Evolutionary conservation across 2,329 filamentous ascomycete species (phyloP).

Genomic region (Trichoderma sp.): DNA sequence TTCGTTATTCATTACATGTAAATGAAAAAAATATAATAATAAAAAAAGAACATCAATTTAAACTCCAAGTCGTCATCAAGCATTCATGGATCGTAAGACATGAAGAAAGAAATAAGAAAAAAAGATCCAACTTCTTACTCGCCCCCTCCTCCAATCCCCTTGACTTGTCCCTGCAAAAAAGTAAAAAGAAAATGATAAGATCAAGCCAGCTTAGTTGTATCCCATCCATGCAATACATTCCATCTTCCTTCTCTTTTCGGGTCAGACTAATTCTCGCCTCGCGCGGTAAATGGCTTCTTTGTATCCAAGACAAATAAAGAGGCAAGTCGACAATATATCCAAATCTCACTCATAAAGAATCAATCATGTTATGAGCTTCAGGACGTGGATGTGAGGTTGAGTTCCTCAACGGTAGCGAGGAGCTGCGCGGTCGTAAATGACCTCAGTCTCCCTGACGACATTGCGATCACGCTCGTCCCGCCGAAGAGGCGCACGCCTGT

Average conservation of each 20-base stretch:
- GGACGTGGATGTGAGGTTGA: background rate
- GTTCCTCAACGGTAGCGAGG: conserved; percentile 27
- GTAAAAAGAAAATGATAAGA: background rate
- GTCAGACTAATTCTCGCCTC: background rate
- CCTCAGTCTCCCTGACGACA: conserved; percentile 61
- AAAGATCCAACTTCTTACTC: background rate
- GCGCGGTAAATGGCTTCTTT: background rate
- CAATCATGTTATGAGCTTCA: background rate
- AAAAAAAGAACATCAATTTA: conserved; percentile 9
- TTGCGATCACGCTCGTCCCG: conserved; percentile 60
- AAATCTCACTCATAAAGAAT: background rate
- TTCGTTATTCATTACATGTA: conserved; percentile 20
- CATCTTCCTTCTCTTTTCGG: background rate
- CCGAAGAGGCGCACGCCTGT: conserved; percentile 30
- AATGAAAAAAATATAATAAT: background rate
- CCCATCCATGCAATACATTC: background rate
- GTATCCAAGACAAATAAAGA: background rate
- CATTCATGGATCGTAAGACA: conserved; percentile 17
- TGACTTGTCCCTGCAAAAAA: background rate
- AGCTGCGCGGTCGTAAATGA: conserved; percentile 55
- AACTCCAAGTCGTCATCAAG: conserved; percentile 18
- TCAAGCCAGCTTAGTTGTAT: background rate
- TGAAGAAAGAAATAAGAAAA: conserved; percentile 7
- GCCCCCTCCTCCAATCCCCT: background rate
- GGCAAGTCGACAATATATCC: background rate